Base-by-base conservation (phyloP, 108 stramenopile genomes). In the Skeletonema tropicum region DNA sequence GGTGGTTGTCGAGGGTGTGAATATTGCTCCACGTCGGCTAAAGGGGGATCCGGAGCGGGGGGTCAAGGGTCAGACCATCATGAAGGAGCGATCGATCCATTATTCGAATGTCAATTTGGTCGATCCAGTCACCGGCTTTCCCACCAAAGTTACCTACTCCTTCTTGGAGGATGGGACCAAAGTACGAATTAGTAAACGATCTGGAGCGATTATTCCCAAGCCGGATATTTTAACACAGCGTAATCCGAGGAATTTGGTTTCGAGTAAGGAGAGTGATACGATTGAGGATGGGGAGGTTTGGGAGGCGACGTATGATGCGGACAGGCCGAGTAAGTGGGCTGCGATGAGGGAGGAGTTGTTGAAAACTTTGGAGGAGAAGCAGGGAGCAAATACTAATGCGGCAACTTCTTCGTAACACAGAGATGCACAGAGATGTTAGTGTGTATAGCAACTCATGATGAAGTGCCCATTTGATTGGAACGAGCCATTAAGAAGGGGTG, bases 141-240 rank as follows among this genome's bases (percentile, higher is more conserved):
- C 98, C 3, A 98, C 98, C 2, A 89, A 93, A 58, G 75, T 97
- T 17, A 70, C 70, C 11, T 77, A 90, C 64, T 88, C 90, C 38
- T 86, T 85, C 42, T 71, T 97, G 64, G 94, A 94, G n/a, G 90
- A 96, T 71, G 98, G 97, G 57, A 92, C 94, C n/a, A 97, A 96
- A 78, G 98, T 98, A 11, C 83, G 98, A 29, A 94, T 98, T 45
- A 70, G 94, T 17, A 95, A 92, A 79, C 83, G 89, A 73, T 91
- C 89, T 65, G 97, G 96, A 13, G 92, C 96, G 7, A 92, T 98
- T 60, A 97, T 98, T 75, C 97, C 96, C 12, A 77, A 83, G 57
- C 97, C 98, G 1, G 94, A 92, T 9, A 81, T 94, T 66, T 84
- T 94, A 57, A 89, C 70, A 38, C 65, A 82, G 55, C 80, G 89